Base-by-base conservation (phyloP, 805 yeast species). In the Monosporozyma yasuniensis region DNA sequence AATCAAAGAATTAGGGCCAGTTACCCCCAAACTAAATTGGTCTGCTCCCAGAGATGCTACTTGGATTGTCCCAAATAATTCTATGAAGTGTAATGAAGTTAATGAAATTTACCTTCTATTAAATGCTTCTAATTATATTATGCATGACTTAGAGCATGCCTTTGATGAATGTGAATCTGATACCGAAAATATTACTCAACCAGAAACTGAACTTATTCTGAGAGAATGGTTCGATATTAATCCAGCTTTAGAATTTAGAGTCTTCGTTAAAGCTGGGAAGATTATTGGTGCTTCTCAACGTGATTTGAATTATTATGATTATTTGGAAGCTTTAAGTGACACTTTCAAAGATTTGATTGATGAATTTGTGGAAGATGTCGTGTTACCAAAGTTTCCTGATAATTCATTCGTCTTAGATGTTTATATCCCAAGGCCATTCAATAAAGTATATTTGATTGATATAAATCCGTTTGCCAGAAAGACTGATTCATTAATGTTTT, bases 11-110 rank as follows among this genome's bases (percentile, higher is more conserved):
- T 69, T 76, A 45, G 84, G 84, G 0, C 69, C 79, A 1, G 87
- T 89, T 2, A 75, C 87, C 1, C 98, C 98, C 1, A 93, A 93
- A 61, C 70, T 91, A 57, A 93, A 93, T 71, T 93, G 99, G 99
- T 88, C 97, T 0, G 85, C 96, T 1, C 99, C 99, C 1, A 83
- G 82, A 61, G 99, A 93, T 68, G 87, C 98, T 1, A 78, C 82
- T 0, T 93, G 98, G 99, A 91, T 93, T 19, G 69, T 85, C 59
- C 76, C 93, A 2, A 80, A 84, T 30, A 86, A 87, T 59, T 75
- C 87, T 2, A 77, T 84, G 76, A 76, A 79, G 59, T 90, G 98
- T 60, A 72, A 69, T 14, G 76, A 75, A 30, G 80, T 84, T 0
- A 76, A 82, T 37, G 99, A 93, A 55, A 68, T 93, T 0, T 93